Base-by-base conservation (phyloP, 129 eudicot genomes). In the Flaveria trinervia region DNA sequence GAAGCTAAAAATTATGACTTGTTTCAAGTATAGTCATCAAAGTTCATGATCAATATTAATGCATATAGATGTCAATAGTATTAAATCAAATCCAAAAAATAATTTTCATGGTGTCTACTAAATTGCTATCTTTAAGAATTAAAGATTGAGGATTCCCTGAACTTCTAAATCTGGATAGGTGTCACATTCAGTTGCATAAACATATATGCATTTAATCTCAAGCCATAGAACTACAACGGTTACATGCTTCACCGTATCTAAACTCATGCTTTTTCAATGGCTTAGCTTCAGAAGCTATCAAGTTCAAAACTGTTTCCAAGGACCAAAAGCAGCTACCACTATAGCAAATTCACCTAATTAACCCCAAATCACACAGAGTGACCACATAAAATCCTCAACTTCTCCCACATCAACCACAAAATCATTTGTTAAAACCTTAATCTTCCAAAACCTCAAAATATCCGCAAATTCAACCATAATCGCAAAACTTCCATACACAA, bases 371-470 rank as follows among this genome's bases (percentile, higher is more conserved):
- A 66, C 52, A 66, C 45, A 76, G 39, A 65, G 25, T 39, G 26
- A 76, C 39, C 5, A 41, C 62, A 75, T 26, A 26, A 61, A 61
- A 26, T 61, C 43, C 65, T 23, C 39, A 59, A 57, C 16, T 22
- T 59, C 8, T 18, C 14, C 64, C 64, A 56, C 15, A 56, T 56
- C 64, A 56, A 56, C 64, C 64, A 56, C 26, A 74, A 25, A 17
- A 65, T 16, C 36, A n/a, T 10, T 49, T 76, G 23, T 45, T 65
- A 67, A 75, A 23, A 50, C 72, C 73, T 72, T 76, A 65, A 49
- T 30, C 62, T 76, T 49, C 52, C 73, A 49, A 65, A 50, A 65
- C 73, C 65, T 39, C 65, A 18, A 33, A 65, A 65, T 50, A 76
- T 28, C 62, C 13, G 14, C 50, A 64, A 25, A 75, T 76, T 76